These are phyloP conservation scores for Adiantum capillusveneris DNA, from an alignment of 75 land plant species.

Conservation along the genomic window DNA sequence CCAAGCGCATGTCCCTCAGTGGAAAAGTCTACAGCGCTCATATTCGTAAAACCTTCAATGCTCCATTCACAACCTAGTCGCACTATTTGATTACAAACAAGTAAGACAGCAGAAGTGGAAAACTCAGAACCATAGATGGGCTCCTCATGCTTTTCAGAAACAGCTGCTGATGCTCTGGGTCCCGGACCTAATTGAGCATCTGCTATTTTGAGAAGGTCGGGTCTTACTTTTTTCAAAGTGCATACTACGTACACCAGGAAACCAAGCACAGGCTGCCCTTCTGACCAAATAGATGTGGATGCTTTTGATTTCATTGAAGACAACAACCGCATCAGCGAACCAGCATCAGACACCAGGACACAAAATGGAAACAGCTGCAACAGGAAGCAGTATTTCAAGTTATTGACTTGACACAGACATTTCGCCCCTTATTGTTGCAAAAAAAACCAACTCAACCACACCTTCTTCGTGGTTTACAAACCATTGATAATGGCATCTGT, in stretches of 20 bases:
- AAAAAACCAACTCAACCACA: too few relatives aligned
- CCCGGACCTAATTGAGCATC: background rate
- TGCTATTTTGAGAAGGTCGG: background rate
- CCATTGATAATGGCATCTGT: too few relatives aligned
- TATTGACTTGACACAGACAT: background rate
- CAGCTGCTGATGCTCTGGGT: background rate
- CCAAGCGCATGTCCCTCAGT: background rate
- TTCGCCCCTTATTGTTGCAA: too few relatives aligned
- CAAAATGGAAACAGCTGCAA: constrained; percentile 27
- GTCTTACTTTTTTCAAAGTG: constrained; percentile 10
- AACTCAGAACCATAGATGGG: background rate
- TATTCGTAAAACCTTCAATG: background rate
- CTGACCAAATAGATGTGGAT: constrained; percentile 5
- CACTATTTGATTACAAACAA: constrained; percentile 22
- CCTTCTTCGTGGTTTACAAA: too few relatives aligned
- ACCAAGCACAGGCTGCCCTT: constrained; percentile 10
- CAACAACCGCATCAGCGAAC: constrained; percentile 26
- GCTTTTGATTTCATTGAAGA: constrained; percentile 6
- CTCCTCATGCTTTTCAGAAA: background rate
- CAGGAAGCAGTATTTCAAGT: background rate
- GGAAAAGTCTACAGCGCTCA: background rate
- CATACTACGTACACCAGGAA: constrained; percentile 26
- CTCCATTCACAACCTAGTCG: constrained; percentile 6
- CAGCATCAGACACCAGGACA: constrained; percentile 11
- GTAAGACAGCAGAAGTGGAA: constrained; percentile 11